These are phyloP conservation scores for Osmanthus fragrans DNA, from an alignment of 257 asterid species.

Conservation along the genomic window DNA sequence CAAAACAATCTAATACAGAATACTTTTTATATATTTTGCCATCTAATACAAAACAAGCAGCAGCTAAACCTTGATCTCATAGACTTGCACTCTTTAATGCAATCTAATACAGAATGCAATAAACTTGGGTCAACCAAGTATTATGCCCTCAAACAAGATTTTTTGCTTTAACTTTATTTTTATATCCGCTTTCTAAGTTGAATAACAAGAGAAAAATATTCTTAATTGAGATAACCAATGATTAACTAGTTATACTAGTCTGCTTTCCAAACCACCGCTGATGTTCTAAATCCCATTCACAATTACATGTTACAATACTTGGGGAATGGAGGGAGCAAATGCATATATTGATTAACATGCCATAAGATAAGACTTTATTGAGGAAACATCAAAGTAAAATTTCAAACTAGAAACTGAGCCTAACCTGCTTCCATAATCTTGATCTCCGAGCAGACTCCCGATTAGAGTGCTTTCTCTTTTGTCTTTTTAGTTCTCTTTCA, in stretches of 20 bases:
- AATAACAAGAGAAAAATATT: background rate
- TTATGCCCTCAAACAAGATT: no score
- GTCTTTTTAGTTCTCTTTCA: conserved; percentile 91
- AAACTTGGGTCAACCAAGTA: background rate
- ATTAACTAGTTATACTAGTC: background rate
- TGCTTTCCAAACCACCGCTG: no score
- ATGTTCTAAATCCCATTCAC: background rate
- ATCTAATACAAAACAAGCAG: background rate
- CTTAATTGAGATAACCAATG: background rate
- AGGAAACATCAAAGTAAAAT: background rate
- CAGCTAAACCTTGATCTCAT: background rate
- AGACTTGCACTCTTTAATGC: background rate
- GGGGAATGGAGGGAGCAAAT: background rate
- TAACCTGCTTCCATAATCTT: conserved; percentile 93
- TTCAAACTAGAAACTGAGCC: background rate
- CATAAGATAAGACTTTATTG: background rate
- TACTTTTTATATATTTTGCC: conserved; percentile 18
- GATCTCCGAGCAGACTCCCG: conserved; percentile 99
- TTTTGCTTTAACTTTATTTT: no score
- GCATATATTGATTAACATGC: background rate
- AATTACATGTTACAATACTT: background rate
- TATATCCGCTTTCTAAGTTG: background rate
- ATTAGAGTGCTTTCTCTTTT: conserved; percentile 94
- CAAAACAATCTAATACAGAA: no score
- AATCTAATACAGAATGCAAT: background rate